Base-by-base conservation (phyloP, 2,329 filamentous ascomycete species). In the Cordyceps militaris region DNA sequence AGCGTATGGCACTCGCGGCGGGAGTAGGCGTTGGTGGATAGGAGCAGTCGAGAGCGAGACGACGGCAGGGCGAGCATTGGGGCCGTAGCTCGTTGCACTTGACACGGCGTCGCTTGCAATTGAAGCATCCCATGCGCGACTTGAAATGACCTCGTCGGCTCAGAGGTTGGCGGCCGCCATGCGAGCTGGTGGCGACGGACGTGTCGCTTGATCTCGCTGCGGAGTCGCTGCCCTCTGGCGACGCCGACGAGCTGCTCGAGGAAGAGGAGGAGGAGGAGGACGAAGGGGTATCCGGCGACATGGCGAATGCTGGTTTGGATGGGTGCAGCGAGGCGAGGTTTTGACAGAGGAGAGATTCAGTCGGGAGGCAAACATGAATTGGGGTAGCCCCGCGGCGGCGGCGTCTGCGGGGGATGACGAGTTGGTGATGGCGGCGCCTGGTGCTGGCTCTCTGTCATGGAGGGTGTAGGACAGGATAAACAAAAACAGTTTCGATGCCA, bases 1-100 rank as follows among this genome's bases (percentile, higher is more conserved):
- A 51, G 16, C 61, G 56, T 16, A 62, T 49, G 9, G 50, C 50
- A 21, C 40, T 38, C 0, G 43, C 30, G 49, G 32, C 36, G 19
- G 48, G 40, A 13, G 60, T 30, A 52, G 59, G 8, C 23, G 58
- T 42, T 9, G 61, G 26, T 16, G 71, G 66, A 57, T 73, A 71
- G 59, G 68, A 62, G 64, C 72, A 74, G 3, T 58, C 53, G 24
- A 74, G 60, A 5, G 68, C 70, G 30, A 74, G 66, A 11, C 69
- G 66, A 26, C 59, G 59, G 62, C 72, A 74, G 40, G 69, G 65
- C 34, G 63, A 59, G 59, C 66, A 70, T 8, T 60, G 61, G 2
- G 67, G 67, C 16, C 64, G 65, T 19, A 63, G 55, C 59, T 70
- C 68, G 26, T 67, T 67, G 63, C 68, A 70, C 44, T 69, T 70